Evolutionary conservation across 345 rosid species (phyloP).

Genomic region (Acer campestre): DNA sequence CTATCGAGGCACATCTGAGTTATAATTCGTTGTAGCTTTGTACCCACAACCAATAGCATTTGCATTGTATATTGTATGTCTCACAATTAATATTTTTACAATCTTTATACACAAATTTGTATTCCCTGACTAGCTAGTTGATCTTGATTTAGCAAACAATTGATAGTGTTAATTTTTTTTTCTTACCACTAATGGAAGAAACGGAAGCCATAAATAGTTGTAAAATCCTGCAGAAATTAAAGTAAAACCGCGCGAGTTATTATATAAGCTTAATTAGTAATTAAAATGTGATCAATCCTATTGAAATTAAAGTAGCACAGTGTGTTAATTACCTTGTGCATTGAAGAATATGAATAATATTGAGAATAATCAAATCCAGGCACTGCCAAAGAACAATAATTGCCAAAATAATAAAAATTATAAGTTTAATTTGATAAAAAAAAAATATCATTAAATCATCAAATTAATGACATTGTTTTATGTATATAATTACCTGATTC

Average conservation of each 20-base stretch:
- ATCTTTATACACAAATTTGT: not conserved
- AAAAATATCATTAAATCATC: not conserved
- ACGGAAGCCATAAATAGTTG: slow-evolving; percentile 78
- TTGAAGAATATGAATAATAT: slow-evolving; percentile 71
- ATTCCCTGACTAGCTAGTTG: not conserved
- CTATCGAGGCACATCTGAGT: slow-evolving; percentile 61
- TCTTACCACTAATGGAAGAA: slow-evolving; percentile 73
- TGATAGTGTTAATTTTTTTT: not conserved
- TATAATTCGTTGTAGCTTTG: slow-evolving; percentile 57
- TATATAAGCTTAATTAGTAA: not conserved
- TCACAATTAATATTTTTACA: not conserved
- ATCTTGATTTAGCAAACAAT: not conserved
- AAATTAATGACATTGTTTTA: not conserved
- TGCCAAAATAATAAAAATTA: slow-evolving; percentile 37
- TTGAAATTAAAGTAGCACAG: not conserved
- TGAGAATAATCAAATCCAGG: slow-evolving; percentile 64
- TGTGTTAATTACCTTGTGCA: slow-evolving; percentile 51
- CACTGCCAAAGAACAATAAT: slow-evolving; percentile 50
- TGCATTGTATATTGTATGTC: slow-evolving; percentile 15
- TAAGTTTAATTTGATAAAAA: not conserved
- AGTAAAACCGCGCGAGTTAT: not conserved
- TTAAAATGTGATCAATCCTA: not conserved
- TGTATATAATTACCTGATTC: slow-evolving; percentile 47
- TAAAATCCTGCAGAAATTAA: slow-evolving; percentile 46
- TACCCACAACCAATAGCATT: slow-evolving; percentile 60